phyloP scores from a whole-genome alignment of 176 grass and related monocot genomes.

The Dactylis glomerata region DNA sequence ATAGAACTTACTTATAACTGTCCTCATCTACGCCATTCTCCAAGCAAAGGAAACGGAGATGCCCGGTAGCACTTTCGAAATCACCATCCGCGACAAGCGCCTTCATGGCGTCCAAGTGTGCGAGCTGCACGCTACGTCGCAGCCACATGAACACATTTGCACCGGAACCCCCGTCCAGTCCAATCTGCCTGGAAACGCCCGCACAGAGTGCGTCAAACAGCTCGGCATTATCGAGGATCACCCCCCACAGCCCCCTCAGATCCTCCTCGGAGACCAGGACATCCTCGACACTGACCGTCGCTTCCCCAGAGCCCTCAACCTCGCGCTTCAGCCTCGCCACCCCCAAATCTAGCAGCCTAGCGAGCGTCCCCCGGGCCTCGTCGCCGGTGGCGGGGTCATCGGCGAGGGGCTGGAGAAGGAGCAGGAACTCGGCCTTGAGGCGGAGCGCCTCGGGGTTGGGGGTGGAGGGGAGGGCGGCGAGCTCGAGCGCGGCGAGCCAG shows the following conservation, averaged over 20 bases:
- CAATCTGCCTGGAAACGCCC: constrained; percentile 63
- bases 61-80: constrained; percentile 45
- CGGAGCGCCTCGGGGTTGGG: constrained; percentile 60
- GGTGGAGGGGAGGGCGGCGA: constrained; percentile 37
- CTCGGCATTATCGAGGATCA: constrained; percentile 64
- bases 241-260: constrained; percentile 49
- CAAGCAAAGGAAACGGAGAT: constrained; percentile 76
- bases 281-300: background rate
- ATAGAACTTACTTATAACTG: constrained; percentile 67
- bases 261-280: constrained; percentile 51
- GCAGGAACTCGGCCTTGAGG: constrained; percentile 66
- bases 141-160: constrained; percentile 44
- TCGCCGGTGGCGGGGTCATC: constrained; percentile 34
- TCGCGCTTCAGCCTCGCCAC: constrained; percentile 51
- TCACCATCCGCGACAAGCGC: constrained; percentile 35
- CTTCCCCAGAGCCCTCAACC: constrained; percentile 22
- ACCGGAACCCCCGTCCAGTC: constrained; percentile 34
- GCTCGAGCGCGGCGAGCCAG: constrained; percentile 87
- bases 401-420: constrained; percentile 63
- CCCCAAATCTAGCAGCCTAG: constrained; percentile 67
- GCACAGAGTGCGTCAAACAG: constrained; percentile 68
- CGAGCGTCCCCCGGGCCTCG: constrained; percentile 36
- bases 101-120: constrained; percentile 60
- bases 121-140: constrained; percentile 67
- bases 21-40: constrained; percentile 63